phyloP scores from a whole-genome alignment of 805 yeast genomes.

The Kuraishia piskuri region DNA sequence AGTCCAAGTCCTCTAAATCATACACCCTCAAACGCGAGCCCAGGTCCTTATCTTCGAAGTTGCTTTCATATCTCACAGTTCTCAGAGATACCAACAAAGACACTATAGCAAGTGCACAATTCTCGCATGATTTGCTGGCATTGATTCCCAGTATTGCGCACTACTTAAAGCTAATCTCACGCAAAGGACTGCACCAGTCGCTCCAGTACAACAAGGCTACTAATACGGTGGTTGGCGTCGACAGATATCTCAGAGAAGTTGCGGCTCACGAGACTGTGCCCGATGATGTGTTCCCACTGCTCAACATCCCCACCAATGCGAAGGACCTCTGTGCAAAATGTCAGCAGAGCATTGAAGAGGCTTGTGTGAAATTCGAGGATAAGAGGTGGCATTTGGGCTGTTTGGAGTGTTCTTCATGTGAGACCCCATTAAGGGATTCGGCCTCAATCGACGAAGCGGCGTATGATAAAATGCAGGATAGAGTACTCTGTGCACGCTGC shows the following conservation, averaged over 20 bases:
- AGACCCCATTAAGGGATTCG: conserved; percentile 25
- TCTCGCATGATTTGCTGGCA: conserved; percentile 62
- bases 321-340: conserved; percentile 75
- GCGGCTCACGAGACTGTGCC: conserved; percentile 35
- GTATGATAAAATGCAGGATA: conserved; percentile 26
- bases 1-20: conserved; percentile 3
- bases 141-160: conserved; percentile 90
- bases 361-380: conserved; percentile 55
- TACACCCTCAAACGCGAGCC: conserved; percentile 49
- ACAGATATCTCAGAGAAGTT: conserved; percentile 49
- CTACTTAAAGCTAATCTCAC: conserved; percentile 74
- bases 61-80: conserved; percentile 82
- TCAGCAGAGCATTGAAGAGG: conserved; percentile 70
- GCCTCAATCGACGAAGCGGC: conserved; percentile 38
- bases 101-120: conserved; percentile 21
- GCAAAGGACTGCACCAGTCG: conserved; percentile 74
- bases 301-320: conserved; percentile 46
- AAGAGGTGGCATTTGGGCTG: conserved; percentile 81
- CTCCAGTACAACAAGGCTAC: conserved; percentile 54
- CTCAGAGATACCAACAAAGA: conserved; percentile 48
- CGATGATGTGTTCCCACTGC: conserved; percentile 27
- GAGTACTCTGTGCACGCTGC: conserved; percentile 57
- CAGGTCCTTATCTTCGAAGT: conserved; percentile 76
- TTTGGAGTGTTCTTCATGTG: conserved; percentile 57
- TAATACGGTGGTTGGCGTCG: conserved; percentile 52